Conservation (phyloP, 768 basidiomycete genomes). For the Sistotremastrum niveocremeum region DNA sequence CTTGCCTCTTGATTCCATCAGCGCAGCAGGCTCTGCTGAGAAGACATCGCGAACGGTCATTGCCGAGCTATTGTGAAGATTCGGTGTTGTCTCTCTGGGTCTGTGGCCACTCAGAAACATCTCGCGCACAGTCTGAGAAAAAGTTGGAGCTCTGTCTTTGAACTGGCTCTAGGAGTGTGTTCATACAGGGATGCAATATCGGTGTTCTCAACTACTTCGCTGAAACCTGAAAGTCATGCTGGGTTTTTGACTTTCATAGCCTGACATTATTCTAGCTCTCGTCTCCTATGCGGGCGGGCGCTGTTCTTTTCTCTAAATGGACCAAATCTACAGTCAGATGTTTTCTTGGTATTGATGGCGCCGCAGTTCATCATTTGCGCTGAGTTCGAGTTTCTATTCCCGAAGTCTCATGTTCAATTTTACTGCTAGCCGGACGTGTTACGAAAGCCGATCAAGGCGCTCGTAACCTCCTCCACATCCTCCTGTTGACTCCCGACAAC, state of each 20-base stretch:
- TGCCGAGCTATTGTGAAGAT: constrained; percentile 79
- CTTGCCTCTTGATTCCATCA: constrained; percentile 60
- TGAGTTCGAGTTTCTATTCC: constrained; percentile 27
- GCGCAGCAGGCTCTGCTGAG: constrained; percentile 72
- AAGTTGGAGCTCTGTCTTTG: constrained; percentile 45
- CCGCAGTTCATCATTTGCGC: constrained; percentile 87
- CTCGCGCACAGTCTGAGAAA: constrained; percentile 52
- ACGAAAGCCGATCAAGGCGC: constrained; percentile 82
- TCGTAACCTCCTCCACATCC: constrained; percentile 57
- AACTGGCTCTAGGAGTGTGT: constrained; percentile 69
- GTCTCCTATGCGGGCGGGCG: constrained; percentile 87
- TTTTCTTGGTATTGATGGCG: constrained; percentile 88
- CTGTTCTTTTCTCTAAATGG: constrained; percentile 67
- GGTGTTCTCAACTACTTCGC: constrained; percentile 81
- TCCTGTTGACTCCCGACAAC: constrained; percentile 44
- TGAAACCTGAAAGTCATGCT: constrained; percentile 32
- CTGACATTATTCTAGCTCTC: constrained; percentile 34
- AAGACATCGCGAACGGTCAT: constrained; percentile 73
- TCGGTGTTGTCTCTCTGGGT: constrained; percentile 78
- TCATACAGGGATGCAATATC: constrained; percentile 73
- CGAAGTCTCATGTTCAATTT: constrained; percentile 1
- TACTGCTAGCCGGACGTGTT: constrained; percentile 45
- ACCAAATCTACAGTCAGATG: constrained; percentile 74
- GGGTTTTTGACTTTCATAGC: not conserved
- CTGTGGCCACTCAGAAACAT: constrained; percentile 62